Base-by-base conservation (phyloP, 495 filamentous ascomycete species). In the Aspergillus mulundensis region DNA sequence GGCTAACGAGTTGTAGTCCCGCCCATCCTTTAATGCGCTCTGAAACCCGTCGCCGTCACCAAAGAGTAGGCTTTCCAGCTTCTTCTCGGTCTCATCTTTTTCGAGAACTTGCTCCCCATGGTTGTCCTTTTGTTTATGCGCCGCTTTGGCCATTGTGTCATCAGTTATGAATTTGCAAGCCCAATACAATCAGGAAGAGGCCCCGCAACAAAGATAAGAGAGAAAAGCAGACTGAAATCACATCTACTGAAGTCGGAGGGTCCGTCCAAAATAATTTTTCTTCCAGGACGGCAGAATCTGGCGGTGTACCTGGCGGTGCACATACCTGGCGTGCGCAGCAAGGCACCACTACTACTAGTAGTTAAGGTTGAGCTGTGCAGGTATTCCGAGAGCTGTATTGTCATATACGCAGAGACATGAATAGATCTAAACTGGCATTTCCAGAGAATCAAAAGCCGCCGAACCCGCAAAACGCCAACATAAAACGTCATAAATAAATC, bases 51-150 rank as follows among this genome's bases (percentile, higher is more conserved):
- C 80, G 41, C 86, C 80, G 64, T 94, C 88, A 25, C 93, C 93
- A 47, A 97, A 88, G 2, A 97, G 86, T 56, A 95, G 77, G 56
- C 82, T 80, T 72, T 96, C 91, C 15, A 97, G 81, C 67, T 90
- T 90, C 62, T 83, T 80, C 66, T 97, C 93, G 30, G 85, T 82
- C 50, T 80, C 84, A 61, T 95, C 90, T 67, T 91, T 93, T 41
- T 87, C 85, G 15, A 75, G 69, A 30, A 73, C 68, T 42, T 80
- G 73, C 14, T 79, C 75, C 21, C 76, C 64, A 61, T 65, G 68
- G 48, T 30, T 8, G 7, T 65, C 58, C 58, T 77, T 76, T 53
- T 63, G 52, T 51, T 77, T 77, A 16, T 68, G 49, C 25, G 36
- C 61, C 19, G 62, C 32, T 49, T 65, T 63, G 19, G 67, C 61